These are phyloP conservation scores for Penstemon davidsonii DNA, from an alignment of 257 asterid species.

Conservation along the genomic window DNA sequence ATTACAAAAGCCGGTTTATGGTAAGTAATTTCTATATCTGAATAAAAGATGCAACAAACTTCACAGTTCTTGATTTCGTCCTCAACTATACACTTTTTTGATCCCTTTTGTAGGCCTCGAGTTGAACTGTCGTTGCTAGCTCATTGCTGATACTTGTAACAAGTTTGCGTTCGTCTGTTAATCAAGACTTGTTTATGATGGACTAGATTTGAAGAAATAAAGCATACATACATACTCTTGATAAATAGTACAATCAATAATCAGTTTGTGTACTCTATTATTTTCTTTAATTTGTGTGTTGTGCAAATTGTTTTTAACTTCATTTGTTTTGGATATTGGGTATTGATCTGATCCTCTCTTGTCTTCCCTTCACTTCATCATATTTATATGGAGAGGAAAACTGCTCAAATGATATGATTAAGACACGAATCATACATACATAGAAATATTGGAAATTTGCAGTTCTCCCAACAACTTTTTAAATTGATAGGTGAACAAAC, in stretches of 20 bases:
- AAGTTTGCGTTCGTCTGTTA: neutral
- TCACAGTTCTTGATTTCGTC: neutral
- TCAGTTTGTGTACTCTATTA: neutral
- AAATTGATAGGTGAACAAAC: no score
- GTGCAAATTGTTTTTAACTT: no score
- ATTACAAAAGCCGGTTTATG: slow-evolving; percentile 40
- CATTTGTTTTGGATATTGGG: no score
- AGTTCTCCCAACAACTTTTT: no score
- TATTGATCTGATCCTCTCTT: no score
- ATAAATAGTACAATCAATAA: neutral
- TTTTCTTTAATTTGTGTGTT: neutral
- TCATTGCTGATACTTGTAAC: neutral
- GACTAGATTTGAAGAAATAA: neutral
- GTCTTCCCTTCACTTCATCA: no score
- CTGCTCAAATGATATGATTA: no score
- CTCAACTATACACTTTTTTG: neutral
- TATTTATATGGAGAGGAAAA: no score
- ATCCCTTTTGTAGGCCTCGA: slow-evolving; percentile 15
- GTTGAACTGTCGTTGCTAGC: slow-evolving; percentile 6
- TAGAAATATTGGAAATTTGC: no score
- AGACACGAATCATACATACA: no score
- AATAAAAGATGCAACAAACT: neutral
- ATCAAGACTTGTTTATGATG: neutral
- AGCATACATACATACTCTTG: neutral
- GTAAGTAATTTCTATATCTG: slow-evolving; percentile 20